Evolutionary conservation across 805 yeast species (phyloP).

Genomic region (Yamadazyma nakazawae): DNA sequence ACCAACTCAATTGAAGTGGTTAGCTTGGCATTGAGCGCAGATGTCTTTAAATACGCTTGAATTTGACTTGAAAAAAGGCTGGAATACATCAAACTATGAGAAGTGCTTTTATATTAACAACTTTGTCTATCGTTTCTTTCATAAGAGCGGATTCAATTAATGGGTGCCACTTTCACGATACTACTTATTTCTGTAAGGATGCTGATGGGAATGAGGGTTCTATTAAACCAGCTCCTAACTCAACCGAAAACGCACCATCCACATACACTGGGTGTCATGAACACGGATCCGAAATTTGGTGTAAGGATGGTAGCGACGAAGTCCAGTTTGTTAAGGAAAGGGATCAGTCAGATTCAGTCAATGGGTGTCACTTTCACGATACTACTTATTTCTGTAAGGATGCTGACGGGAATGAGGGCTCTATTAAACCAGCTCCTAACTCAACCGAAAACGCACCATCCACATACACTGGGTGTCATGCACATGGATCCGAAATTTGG

Average conservation of each 20-base stretch:
- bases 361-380: no score
- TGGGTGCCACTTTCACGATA: no score
- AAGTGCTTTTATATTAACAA: no score
- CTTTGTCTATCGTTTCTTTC: no score
- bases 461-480: slow-evolving; percentile 20
- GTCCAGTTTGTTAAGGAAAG: slow-evolving; percentile 16
- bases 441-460: no score
- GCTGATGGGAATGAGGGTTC: not conserved
- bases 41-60: no score
- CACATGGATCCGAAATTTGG: slow-evolving; percentile 16
- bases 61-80: not conserved
- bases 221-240: not conserved
- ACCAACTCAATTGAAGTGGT: not conserved
- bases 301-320: slow-evolving; percentile 17
- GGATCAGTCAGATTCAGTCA: not conserved
- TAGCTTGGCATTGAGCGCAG: not conserved
- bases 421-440: not conserved
- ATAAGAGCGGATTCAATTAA: no score
- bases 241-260: no score
- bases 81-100: no score
- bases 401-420: not conserved
- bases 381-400: no score
- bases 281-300: slow-evolving; percentile 17
- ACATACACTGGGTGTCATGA: slow-evolving; percentile 20
- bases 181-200: no score